A percentile compares a stretch with the other conserved stretches of the same genome.
Conservation (phyloP, 2,329 filamentous ascomycete species). For the Neurospora sp. region DNA sequence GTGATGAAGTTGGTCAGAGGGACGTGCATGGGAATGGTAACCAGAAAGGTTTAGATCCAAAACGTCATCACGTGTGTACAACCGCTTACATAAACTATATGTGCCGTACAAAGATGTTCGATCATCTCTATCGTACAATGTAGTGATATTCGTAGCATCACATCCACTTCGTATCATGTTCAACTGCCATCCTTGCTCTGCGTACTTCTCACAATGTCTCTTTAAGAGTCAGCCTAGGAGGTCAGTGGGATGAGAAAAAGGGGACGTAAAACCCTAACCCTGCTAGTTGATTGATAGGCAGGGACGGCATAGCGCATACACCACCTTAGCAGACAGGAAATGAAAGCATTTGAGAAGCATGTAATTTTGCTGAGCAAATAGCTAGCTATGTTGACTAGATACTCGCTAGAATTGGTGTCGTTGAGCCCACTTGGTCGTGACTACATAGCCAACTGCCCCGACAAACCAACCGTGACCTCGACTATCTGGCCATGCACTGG, state of each 20-base stretch:
- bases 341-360: neutral
- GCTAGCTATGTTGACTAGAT: neutral
- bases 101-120: neutral
- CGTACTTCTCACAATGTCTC: neutral
- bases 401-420: neutral
- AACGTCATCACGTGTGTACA: neutral
- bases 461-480: constrained; percentile 8
- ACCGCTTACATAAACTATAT: neutral
- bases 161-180: neutral
- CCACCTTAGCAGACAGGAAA: neutral
- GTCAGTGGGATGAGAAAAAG: neutral
- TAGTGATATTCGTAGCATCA: neutral
- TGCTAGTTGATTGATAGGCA: neutral
- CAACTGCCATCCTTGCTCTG: neutral
- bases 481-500: constrained; percentile 21
- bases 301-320: neutral
- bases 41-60: neutral
- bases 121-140: neutral
- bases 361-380: neutral
- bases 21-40: neutral
- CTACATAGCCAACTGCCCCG: constrained; percentile 11
- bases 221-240: neutral
- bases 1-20: neutral
- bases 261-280: neutral
- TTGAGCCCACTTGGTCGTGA: constrained; percentile 20